Conservation (phyloP, 2,329 filamentous ascomycete genomes). For the Apiospora sp. region DNA sequence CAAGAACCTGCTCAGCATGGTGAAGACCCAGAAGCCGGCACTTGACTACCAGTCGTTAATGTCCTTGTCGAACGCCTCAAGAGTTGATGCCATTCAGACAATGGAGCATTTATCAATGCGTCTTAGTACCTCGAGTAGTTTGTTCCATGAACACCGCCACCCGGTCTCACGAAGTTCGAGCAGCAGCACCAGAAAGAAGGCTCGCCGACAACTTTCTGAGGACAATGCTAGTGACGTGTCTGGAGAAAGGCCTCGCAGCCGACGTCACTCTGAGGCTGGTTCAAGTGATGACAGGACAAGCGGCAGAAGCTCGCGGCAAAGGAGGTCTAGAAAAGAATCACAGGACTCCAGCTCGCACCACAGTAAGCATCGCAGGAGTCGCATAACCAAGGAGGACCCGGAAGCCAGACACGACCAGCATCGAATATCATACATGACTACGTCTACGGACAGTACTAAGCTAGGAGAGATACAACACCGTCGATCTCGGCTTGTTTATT, state of each 20-base stretch:
- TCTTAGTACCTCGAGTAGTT: constrained; percentile 32
- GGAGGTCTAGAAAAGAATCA: neutral
- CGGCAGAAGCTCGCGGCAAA: neutral
- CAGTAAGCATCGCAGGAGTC: neutral
- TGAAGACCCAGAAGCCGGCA: constrained; percentile 42
- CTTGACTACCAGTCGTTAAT: constrained; percentile 57
- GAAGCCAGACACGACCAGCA: neutral
- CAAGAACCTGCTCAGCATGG: constrained; percentile 47
- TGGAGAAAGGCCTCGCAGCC: neutral
- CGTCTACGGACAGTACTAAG: constrained; percentile 54
- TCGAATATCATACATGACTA: constrained; percentile 40
- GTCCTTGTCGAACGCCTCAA: constrained; percentile 55
- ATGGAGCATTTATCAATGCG: constrained; percentile 56
- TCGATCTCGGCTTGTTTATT: constrained; percentile 20
- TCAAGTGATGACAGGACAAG: neutral
- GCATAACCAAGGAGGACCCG: neutral
- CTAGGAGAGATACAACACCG: constrained; percentile 49
- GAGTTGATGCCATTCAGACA: constrained; percentile 56
- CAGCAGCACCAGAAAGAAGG: constrained; percentile 22
- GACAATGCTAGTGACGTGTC: neutral
- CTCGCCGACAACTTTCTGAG: neutral
- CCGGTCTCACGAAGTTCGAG: neutral
- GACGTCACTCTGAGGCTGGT: neutral
- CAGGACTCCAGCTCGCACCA: neutral
- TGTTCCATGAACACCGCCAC: constrained; percentile 9